These are phyloP conservation scores for Sporothrix pseudoabietina DNA, from an alignment of 2,329 filamentous ascomycete genomes.

Conservation along the genomic window DNA sequence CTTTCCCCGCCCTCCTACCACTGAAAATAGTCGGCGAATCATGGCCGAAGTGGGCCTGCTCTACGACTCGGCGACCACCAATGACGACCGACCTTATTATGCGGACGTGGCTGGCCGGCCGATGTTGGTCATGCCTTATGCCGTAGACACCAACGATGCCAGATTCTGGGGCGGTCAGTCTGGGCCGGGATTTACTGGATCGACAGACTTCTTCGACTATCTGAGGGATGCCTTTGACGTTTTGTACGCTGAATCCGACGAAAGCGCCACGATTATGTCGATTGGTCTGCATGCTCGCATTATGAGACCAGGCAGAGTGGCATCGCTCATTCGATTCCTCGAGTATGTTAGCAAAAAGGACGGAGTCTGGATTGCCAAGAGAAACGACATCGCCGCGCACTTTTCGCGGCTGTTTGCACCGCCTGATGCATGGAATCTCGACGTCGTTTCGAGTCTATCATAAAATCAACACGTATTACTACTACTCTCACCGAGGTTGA, in stretches of 20 bases:
- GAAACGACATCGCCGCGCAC: conserved; percentile 26
- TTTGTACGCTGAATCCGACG: conserved; percentile 28
- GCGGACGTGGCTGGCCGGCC: conserved; percentile 24
- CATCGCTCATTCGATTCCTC: conserved; percentile 27
- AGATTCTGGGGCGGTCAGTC: conserved; percentile 30
- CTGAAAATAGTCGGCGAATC: conserved; percentile 28
- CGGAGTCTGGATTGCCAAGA: conserved; percentile 29
- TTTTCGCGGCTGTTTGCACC: conserved; percentile 26
- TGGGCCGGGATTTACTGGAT: conserved; percentile 27
- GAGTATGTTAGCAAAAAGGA: conserved; percentile 25
- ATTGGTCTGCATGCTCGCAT: conserved; percentile 30
- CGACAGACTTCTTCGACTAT: conserved; percentile 29
- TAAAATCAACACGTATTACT: background rate
- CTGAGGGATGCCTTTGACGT: conserved; percentile 29
- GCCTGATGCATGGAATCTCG: conserved; percentile 25
- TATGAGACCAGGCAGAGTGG: conserved; percentile 28
- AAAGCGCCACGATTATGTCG: conserved; percentile 29
- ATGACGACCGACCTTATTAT: conserved; percentile 30
- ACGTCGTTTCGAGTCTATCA: background rate
- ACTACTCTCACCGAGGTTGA: too few relatives aligned
- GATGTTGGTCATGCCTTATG: conserved; percentile 30
- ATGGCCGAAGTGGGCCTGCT: conserved; percentile 31
- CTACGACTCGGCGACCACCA: conserved; percentile 29
- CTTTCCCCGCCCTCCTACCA: conserved; percentile 28
- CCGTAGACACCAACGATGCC: conserved; percentile 31